Percentiles rank a stretch among this genome's conserved stretches.
phyloP scores from a whole-genome alignment of 2,329 filamentous ascomycete species.

The Penicillium paneum region DNA sequence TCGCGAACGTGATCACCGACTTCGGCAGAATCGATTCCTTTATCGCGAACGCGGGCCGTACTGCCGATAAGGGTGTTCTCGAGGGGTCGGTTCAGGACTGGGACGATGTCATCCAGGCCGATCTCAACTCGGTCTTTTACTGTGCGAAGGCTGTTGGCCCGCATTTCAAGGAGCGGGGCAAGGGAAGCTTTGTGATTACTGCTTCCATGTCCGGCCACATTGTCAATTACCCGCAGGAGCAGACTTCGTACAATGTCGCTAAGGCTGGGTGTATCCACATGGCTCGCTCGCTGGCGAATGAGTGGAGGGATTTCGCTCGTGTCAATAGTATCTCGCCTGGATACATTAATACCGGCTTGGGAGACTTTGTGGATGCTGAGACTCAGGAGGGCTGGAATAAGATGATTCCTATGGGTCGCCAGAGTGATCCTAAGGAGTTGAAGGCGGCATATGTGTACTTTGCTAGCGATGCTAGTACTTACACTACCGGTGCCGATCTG shows the following conservation, averaged over 20 bases:
- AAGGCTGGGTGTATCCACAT: constrained; percentile 67
- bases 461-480: constrained; percentile 48
- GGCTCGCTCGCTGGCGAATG: constrained; percentile 62
- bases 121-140: constrained; percentile 78
- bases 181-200: constrained; percentile 64
- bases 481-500: constrained; percentile 50
- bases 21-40: constrained; percentile 68
- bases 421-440: constrained; percentile 63
- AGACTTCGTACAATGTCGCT: constrained; percentile 62
- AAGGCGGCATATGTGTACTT: constrained; percentile 57
- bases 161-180: constrained; percentile 67
- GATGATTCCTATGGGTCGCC: constrained; percentile 60
- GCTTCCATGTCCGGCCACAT: constrained; percentile 59
- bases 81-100: constrained; percentile 69
- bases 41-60: constrained; percentile 68
- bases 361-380: constrained; percentile 61
- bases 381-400: constrained; percentile 57
- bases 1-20: constrained; percentile 61
- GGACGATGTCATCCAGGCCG: constrained; percentile 77
- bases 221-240: constrained; percentile 60
- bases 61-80: constrained; percentile 65
- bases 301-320: constrained; percentile 67
- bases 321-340: constrained; percentile 67
- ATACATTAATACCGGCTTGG: constrained; percentile 66
- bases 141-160: constrained; percentile 82